A percentile compares a stretch with the other conserved stretches of the same genome.
These are phyloP conservation scores for Phytophthora agathidicida DNA, from an alignment of 352 stramenopile genomes.

Conservation along the genomic window DNA sequence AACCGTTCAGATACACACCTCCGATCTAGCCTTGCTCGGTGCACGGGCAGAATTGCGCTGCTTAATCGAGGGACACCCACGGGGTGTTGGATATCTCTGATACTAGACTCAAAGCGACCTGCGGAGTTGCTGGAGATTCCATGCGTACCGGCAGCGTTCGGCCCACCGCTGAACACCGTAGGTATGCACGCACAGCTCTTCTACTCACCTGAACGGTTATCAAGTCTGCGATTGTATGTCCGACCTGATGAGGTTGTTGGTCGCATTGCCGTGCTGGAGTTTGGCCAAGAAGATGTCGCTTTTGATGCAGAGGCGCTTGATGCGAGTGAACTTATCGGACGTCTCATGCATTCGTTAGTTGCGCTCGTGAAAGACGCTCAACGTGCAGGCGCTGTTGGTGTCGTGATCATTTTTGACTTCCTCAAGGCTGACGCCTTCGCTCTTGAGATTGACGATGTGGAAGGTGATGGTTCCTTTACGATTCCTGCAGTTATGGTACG, in stretches of 20 bases:
- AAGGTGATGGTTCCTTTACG: constrained; percentile 38
- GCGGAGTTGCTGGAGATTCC: constrained; percentile 57
- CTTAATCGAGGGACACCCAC: constrained; percentile 64
- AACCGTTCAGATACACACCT: constrained; percentile 58
- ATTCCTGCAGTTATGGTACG: constrained; percentile 78
- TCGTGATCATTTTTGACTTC: constrained; percentile 74
- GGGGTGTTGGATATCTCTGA: constrained; percentile 60
- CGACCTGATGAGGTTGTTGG: constrained; percentile 68
- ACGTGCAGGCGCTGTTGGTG: constrained; percentile 52
- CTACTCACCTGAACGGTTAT: constrained; percentile 71
- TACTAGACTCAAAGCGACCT: constrained; percentile 23
- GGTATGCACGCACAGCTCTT: constrained; percentile 56
- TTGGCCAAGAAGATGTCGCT: constrained; percentile 62
- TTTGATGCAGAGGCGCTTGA: constrained; percentile 62
- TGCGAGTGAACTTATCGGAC: constrained; percentile 58
- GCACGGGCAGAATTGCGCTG: constrained; percentile 57
- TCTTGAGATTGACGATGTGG: constrained; percentile 55
- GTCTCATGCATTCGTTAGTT: constrained; percentile 74
- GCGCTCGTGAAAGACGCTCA: constrained; percentile 79
- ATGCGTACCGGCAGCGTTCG: constrained; percentile 63
- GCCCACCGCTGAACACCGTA: constrained; percentile 39
- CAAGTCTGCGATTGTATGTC: constrained; percentile 65
- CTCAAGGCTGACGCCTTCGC: constrained; percentile 71
- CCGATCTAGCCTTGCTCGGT: constrained; percentile 44
- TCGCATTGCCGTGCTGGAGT: constrained; percentile 73